Base-by-base conservation (phyloP, 2,329 filamentous ascomycete species). In the Dichotomopilus funicola region DNA sequence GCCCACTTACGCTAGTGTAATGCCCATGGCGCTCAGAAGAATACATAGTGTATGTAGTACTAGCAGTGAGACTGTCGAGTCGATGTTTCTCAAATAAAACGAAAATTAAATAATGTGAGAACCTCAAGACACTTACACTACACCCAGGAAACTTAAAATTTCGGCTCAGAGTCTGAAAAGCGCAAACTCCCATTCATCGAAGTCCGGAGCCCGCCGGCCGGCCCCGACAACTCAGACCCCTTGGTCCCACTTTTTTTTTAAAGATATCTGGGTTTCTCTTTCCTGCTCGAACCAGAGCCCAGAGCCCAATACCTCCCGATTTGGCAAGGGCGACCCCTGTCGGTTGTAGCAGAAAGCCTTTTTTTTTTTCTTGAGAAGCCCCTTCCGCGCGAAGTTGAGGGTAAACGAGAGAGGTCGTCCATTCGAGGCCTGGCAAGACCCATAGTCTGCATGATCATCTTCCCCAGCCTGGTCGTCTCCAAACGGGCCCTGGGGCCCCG, bases 391-490 rank as follows among this genome's bases (percentile, higher is more conserved):
- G 40, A 12, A 31, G 40, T 27, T 46, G 36, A 49, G n/a, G 33
- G 19, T 36, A 10, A 37, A 43, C 45, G 37, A 58, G 53, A 51
- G 46, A 50, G 58, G 58, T 59, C 55, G 59, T 56, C 57, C 36
- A 59, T 57, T 34, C 54, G 47, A 57, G 55, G 43, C 55, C 50
- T 50, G 52, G 54, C 59, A 47, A 55, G 58, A 59, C 58, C 55
- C 46, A 45, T 44, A 53, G 53, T 53, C 60, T 63, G 63, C 62
- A 64, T 65, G 63, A 65, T 65, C 62, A 57, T 40, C 63, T 59
- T 51, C 54, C 59, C 61, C 57, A 56, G 52, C 54, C 49, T 54
- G 52, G 56, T 50, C 52, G 51, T 59, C 58, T 41, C 57, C 51
- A 61, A 62, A 61, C 62, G 54, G 60, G 54, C 56, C 57, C 59